Conservation (phyloP, 2,329 filamentous ascomycete species). For the Lithohypha guttulata region DNA sequence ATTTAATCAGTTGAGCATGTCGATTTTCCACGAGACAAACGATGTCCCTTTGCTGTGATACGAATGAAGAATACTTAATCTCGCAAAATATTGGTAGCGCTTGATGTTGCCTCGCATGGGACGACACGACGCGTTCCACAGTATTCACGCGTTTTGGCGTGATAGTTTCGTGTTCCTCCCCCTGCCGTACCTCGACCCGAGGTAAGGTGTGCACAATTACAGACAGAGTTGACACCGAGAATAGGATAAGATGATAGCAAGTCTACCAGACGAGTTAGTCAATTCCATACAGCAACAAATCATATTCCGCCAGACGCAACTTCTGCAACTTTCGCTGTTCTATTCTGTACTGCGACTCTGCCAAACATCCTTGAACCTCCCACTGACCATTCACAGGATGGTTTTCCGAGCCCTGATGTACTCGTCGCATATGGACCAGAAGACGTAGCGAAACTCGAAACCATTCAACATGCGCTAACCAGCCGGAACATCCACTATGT, state of each 20-base stretch:
- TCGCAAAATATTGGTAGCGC: neutral
- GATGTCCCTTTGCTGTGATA: too few relatives aligned
- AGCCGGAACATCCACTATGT: conserved; percentile 42
- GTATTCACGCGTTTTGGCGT: conserved; percentile 1
- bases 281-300: conserved; percentile 12
- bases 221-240: neutral
- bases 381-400: conserved; percentile 9
- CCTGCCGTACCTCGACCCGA: neutral
- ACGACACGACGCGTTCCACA: neutral
- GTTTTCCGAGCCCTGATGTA: conserved; percentile 57
- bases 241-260: conserved; percentile 9
- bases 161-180: conserved; percentile 5
- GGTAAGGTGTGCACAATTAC: neutral
- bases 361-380: neutral
- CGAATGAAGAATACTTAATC: too few relatives aligned
- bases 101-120: neutral
- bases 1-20: too few relatives aligned
- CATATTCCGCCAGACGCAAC: conserved; percentile 24
- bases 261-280: conserved; percentile 15
- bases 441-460: conserved; percentile 73
- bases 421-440: conserved; percentile 75
- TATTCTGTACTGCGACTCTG: conserved; percentile 28
- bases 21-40: too few relatives aligned
- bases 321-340: conserved; percentile 30
- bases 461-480: conserved; percentile 54